Conservation (phyloP, 306 rosid genomes). For the Astragalus membranaceus region DNA sequence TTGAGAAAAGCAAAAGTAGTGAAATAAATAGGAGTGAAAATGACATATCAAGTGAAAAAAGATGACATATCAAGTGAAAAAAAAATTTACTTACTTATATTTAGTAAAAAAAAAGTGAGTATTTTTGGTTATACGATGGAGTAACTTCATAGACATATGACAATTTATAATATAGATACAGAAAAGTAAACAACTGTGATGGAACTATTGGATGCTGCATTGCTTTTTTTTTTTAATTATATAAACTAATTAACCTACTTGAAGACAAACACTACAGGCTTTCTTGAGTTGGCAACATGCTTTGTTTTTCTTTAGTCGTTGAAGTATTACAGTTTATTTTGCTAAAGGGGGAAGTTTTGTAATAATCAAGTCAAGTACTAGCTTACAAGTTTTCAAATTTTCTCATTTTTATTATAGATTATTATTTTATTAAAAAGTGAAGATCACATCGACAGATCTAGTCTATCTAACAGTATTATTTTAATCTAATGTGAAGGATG, state of each 20-base stretch:
- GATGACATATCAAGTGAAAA: no score
- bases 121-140: no score
- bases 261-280: conserved; percentile 2
- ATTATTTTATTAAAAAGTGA: background rate
- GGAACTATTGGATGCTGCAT: background rate
- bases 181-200: background rate
- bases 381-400: background rate
- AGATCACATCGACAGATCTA: background rate
- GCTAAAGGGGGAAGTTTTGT: background rate
- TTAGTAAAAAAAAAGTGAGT: no score
- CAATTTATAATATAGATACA: no score
- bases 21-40: no score
- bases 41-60: no score
- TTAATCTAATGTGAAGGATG: background rate
- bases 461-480: background rate
- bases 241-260: background rate
- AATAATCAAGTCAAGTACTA: background rate
- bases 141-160: no score
- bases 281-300: conserved; percentile 10
- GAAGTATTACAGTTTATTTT: background rate
- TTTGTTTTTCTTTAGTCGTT: background rate
- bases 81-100: no score
- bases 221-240: background rate
- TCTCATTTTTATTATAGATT: background rate
- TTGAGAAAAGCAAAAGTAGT: no score